Percentiles rank a stretch among this genome's conserved stretches.
phyloP scores from a whole-genome alignment of 83 land plant genomes.

The Picea abies region DNA sequence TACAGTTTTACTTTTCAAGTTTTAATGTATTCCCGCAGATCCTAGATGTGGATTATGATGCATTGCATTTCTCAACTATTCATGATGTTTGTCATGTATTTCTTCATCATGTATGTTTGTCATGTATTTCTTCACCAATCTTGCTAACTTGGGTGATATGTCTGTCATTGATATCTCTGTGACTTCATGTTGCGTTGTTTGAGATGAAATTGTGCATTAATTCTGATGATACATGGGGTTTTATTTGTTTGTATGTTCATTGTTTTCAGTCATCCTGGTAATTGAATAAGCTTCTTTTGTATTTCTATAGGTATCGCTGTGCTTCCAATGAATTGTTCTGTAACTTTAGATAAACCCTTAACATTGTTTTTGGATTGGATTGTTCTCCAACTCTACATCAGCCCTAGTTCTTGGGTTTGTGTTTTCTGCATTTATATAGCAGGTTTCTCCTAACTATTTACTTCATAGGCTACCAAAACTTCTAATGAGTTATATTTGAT shows the following conservation, averaged over 20 bases:
- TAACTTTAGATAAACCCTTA: too few relatives aligned
- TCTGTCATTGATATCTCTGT: not conserved
- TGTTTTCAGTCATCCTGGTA: too few relatives aligned
- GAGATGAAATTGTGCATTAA: not conserved
- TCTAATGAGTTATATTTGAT: not conserved
- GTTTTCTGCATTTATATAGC: not conserved
- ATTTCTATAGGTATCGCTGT: not conserved
- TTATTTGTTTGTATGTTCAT: not conserved
- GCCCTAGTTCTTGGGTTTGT: not conserved
- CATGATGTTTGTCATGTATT: not conserved
- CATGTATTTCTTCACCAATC: not conserved
- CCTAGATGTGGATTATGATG: not conserved
- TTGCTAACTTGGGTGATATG: not conserved
- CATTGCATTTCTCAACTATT: not conserved
- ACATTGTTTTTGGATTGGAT: not conserved
- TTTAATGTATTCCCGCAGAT: not conserved
- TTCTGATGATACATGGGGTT: not conserved
- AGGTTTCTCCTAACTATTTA: not conserved
- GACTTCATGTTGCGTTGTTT: not conserved
- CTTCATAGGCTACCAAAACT: not conserved
- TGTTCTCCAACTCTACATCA: not conserved
- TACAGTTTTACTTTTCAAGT: not conserved
- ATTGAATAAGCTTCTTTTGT: not conserved
- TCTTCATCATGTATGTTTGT: not conserved
- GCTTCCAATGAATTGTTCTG: not conserved